Base-by-base conservation (phyloP, 345 rosid genomes). In the Gossypium longicalyx region DNA sequence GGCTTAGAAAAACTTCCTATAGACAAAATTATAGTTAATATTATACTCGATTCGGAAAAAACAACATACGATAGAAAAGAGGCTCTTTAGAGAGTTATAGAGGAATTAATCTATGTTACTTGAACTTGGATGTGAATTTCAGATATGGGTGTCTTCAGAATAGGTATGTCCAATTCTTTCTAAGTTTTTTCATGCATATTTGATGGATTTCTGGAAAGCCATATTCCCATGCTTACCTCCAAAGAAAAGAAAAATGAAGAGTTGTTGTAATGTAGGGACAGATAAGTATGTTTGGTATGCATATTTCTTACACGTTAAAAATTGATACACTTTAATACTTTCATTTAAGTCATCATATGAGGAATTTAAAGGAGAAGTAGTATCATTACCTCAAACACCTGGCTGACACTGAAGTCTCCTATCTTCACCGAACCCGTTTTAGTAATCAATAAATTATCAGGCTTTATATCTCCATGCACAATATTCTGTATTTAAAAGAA, bases 361-460 rank as follows among this genome's bases (percentile, higher is more conserved):
- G 34, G 0, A 38, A 41, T 54, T 75, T 47, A 15, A 54, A 52
- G 61, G 12, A 23, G 69, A 52, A 71, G 72, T 23, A 49, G 61
- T 29, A 72, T 69, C 74, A 70, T 83, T 83, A 93, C 99, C 98
- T 93, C 93, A 84, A 93, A 88, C 49, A 89, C 97, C 79, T 95
- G 99, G 84, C 98, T 95, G 71, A 95, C 98, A 65, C 99, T 91
- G 84, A 91, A 95, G 83, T 95, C 99, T 80, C 92, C 98, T 49
- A 95, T 91, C 86, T 95, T 95, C 87, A 95, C 94, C 0, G 67
- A 85, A 57, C 98, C 98, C 44, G 81, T 78, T 65, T 83, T 58
- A 70, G 97, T 89, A 76, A 95, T 95, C 83, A 91, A 86, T 60
- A 95, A 73, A 82, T 95, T 95, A 82, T 95, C 99, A n/a, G 99